A percentile compares a stretch with the other conserved stretches of the same genome.
Evolutionary conservation across 306 rosid species (phyloP).

Genomic region (Vachellia pachyceras): DNA sequence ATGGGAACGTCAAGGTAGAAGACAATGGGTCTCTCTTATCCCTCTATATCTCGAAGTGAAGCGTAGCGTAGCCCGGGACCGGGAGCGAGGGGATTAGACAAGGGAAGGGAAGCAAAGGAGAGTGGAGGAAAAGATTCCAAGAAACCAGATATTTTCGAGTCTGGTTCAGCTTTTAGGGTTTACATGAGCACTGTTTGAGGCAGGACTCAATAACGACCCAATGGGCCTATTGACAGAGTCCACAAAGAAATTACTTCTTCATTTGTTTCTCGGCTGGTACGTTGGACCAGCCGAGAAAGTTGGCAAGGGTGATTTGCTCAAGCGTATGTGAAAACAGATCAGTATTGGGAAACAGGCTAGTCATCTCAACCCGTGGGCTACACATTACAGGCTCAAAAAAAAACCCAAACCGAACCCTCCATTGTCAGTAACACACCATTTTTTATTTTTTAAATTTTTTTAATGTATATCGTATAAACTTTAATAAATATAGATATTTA

Average conservation of each 20-base stretch:
- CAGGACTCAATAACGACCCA: not conserved
- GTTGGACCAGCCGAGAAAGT: too few species aligned
- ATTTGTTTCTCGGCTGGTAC: fast-evolving
- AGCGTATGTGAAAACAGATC: too few species aligned
- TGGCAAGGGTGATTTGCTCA: too few species aligned
- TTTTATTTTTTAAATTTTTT: too few species aligned
- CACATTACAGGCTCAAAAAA: too few species aligned
- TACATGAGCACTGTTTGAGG: not conserved
- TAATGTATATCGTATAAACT: too few species aligned
- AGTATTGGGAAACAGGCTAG: too few species aligned
- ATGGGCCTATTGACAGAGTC: not conserved
- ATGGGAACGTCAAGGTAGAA: conserved; percentile 29
- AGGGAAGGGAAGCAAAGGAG: not conserved
- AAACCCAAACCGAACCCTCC: too few species aligned
- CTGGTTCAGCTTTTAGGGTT: conserved; percentile 2
- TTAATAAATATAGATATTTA: too few species aligned
- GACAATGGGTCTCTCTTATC: not conserved
- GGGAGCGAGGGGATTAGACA: not conserved
- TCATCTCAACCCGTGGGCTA: too few species aligned
- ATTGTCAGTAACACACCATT: too few species aligned
- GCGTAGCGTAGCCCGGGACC: too few species aligned
- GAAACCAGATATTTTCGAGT: not conserved
- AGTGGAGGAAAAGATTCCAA: not conserved
- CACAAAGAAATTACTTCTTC: not conserved
- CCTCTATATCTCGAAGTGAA: not conserved